Percentiles rank a stretch among this genome's conserved stretches.
Evolutionary conservation across 2,329 filamentous ascomycete species (phyloP).

Genomic region (Aspergillus sp.): DNA sequence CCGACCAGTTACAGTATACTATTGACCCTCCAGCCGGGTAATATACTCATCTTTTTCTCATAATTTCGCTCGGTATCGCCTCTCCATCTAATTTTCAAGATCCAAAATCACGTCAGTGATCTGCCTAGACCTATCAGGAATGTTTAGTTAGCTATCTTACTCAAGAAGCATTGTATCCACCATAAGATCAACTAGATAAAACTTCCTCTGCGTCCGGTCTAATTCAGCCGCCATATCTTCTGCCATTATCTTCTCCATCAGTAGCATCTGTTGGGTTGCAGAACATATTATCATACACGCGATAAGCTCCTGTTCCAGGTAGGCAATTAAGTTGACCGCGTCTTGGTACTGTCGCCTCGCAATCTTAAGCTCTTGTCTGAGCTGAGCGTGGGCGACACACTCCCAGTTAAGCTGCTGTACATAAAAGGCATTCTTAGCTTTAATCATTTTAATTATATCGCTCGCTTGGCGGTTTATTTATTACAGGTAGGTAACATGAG

Average conservation of each 20-base stretch:
- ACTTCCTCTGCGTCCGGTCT: background rate
- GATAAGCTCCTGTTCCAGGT: background rate
- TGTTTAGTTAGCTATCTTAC: background rate
- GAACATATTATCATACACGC: background rate
- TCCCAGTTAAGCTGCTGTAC: background rate
- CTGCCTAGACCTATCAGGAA: background rate
- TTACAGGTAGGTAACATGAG: background rate
- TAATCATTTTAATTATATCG: background rate
- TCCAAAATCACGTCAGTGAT: background rate
- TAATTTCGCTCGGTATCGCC: background rate
- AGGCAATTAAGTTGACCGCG: background rate
- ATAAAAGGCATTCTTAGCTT: background rate
- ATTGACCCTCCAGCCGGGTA: background rate
- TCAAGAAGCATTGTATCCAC: background rate
- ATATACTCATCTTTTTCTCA: background rate
- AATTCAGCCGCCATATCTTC: background rate
- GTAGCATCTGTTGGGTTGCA: background rate
- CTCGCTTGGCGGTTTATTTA: background rate
- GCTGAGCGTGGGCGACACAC: background rate
- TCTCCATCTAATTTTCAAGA: background rate
- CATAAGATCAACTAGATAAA: background rate
- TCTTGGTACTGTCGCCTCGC: background rate
- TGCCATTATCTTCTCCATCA: background rate
- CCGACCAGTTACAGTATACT: background rate
- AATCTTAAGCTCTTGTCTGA: background rate